Percentiles rank a stretch among this genome's conserved stretches.
Evolutionary conservation across 768 basidiomycete species (phyloP).

Genomic region (Mycena alexandri): DNA sequence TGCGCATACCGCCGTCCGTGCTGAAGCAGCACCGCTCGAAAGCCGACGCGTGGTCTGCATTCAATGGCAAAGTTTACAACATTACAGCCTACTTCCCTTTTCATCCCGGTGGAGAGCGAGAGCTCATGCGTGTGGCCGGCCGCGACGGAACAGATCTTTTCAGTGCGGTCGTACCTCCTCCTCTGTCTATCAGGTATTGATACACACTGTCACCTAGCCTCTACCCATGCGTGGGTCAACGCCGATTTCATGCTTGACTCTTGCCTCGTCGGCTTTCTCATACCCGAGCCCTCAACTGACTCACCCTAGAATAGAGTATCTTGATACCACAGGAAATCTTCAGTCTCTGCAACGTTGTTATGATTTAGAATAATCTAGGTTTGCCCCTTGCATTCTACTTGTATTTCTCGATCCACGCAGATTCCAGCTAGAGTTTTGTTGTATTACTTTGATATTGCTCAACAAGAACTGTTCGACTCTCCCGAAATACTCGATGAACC

Average conservation of each 20-base stretch:
- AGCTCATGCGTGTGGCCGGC: conserved; percentile 95
- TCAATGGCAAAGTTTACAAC: conserved; percentile 96
- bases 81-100: conserved; percentile 92
- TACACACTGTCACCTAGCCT: conserved; percentile 58
- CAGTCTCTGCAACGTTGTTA: no score
- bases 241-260: conserved; percentile 95
- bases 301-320: conserved; percentile 40
- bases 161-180: conserved; percentile 62
- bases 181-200: conserved; percentile 19
- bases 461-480: no score
- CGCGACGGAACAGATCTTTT: conserved; percentile 96
- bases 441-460: no score
- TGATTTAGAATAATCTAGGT: no score
- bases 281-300: conserved; percentile 69
- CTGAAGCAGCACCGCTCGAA: conserved; percentile 85
- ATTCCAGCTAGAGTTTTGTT: no score
- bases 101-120: conserved; percentile 95
- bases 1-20: conserved; percentile 81
- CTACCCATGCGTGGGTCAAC: conserved; percentile 97
- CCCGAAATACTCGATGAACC: no score
- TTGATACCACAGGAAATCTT: no score
- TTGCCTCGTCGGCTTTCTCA: conserved; percentile 92
- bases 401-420: no score
- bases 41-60: conserved; percentile 93
- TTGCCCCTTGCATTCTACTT: no score